These are phyloP conservation scores for Melaleuca alternifolia DNA, from an alignment of 345 rosid genomes.

Conservation along the genomic window DNA sequence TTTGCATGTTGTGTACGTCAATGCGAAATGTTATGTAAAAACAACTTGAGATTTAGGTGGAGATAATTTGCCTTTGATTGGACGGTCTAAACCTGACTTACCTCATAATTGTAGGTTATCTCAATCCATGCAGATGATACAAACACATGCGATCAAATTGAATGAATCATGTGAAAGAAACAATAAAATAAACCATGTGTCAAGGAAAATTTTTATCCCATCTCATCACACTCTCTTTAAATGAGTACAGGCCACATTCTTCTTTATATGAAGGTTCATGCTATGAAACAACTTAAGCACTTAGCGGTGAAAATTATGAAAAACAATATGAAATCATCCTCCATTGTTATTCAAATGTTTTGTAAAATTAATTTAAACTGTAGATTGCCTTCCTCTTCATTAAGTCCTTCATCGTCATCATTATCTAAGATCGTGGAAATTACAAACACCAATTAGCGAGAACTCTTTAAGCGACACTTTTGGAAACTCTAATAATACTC, in stretches of 20 bases:
- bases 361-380: background rate
- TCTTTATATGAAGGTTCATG: background rate
- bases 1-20: background rate
- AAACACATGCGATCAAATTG: background rate
- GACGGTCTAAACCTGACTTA: background rate
- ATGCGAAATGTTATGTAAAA: too few relatives aligned
- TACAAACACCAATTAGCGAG: too few relatives aligned
- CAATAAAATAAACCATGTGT: background rate
- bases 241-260: background rate
- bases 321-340: background rate
- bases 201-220: background rate
- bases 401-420: too few relatives aligned
- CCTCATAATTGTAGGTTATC: too few relatives aligned
- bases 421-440: too few relatives aligned
- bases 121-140: background rate
- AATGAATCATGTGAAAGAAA: background rate
- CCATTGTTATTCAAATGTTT: background rate
- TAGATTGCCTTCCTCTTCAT: too few relatives aligned
- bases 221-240: background rate
- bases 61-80: background rate
- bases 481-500: too few relatives aligned
- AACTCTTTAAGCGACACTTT: too few relatives aligned
- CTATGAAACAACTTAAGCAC: background rate
- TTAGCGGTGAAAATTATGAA: background rate
- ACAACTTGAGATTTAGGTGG: too few relatives aligned